Conservation (phyloP, 2,329 filamentous ascomycete species). For the Fusarium equiseti region DNA sequence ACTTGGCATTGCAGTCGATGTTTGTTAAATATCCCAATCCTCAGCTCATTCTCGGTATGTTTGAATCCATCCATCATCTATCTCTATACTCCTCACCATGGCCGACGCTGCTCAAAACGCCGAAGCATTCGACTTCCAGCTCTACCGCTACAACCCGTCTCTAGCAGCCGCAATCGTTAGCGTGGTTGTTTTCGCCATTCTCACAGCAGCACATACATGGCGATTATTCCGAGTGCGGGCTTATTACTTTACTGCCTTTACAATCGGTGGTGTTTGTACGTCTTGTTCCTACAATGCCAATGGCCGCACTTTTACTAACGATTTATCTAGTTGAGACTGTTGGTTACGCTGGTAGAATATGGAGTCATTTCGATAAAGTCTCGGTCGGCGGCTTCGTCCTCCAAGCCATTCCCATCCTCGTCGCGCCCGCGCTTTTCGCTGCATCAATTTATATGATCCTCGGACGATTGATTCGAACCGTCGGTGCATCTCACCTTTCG, state of each 20-base stretch:
- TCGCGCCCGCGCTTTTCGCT: conserved; percentile 16
- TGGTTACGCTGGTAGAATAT: conserved; percentile 19
- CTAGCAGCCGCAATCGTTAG: conserved; percentile 8
- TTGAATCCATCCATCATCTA: background rate
- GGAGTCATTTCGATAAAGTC: conserved; percentile 14
- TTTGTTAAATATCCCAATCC: too few species aligned
- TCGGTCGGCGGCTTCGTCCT: conserved; percentile 1
- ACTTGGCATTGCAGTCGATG: fast-evolving
- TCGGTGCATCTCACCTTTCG: conserved; percentile 7
- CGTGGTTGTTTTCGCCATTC: background rate
- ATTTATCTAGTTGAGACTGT: background rate
- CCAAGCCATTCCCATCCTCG: conserved; percentile 22
- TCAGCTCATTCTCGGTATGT: too few species aligned
- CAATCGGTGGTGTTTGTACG: conserved; percentile 9
- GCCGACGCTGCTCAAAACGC: background rate
- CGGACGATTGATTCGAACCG: conserved; percentile 14
- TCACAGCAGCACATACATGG: conserved; percentile 8
- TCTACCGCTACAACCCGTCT: conserved; percentile 18
- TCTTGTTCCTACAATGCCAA: fast-evolving
- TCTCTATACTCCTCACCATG: background rate
- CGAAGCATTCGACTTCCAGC: conserved; percentile 11
- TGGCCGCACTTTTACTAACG: background rate
- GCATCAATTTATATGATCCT: conserved; percentile 28
- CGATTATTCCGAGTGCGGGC: background rate
- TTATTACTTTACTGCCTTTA: conserved; percentile 14